These are phyloP conservation scores for Aspergillus versicolor DNA, from an alignment of 2,329 filamentous ascomycete genomes.

Conservation along the genomic window DNA sequence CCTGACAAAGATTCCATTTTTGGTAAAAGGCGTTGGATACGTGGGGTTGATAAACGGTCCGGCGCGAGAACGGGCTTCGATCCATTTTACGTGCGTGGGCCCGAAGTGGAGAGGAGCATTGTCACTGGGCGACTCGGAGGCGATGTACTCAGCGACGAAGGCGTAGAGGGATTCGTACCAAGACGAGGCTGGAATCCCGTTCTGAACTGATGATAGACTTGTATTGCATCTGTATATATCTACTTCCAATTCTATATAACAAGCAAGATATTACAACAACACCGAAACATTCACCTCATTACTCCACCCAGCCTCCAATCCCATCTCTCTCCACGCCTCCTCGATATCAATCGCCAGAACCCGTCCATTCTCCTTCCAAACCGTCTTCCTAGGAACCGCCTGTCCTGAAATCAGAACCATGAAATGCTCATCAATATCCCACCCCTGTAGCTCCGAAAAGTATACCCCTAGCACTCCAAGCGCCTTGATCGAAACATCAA, in stretches of 20 bases:
- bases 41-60: constrained; percentile 19
- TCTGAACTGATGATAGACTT: constrained; percentile 11
- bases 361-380: constrained; percentile 54
- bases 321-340: constrained; percentile 74
- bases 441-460: constrained; percentile 65
- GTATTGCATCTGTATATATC: not conserved
- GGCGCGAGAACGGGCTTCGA: constrained; percentile 43
- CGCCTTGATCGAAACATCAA: constrained; percentile 74
- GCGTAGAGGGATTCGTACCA: constrained; percentile 55
- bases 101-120: constrained; percentile 63
- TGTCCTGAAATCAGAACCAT: constrained; percentile 73
- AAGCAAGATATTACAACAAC: constrained; percentile 25
- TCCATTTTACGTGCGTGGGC: constrained; percentile 62
- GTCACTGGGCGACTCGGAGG: constrained; percentile 61
- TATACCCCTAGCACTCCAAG: constrained; percentile 72
- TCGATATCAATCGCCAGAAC: constrained; percentile 77
- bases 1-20: not conserved
- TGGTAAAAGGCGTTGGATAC: constrained; percentile 28
- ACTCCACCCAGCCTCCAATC: constrained; percentile 69
- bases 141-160: constrained; percentile 63
- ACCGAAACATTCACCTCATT: constrained; percentile 75
- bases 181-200: constrained; percentile 60
- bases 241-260: not conserved
- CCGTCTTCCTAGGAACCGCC: constrained; percentile 66
- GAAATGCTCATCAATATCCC: constrained; percentile 64